Percentiles rank a stretch among this genome's conserved stretches.
These are phyloP conservation scores for Hexamita inflata DNA, from an alignment of 208 protist genomes.

Conservation along the genomic window DNA sequence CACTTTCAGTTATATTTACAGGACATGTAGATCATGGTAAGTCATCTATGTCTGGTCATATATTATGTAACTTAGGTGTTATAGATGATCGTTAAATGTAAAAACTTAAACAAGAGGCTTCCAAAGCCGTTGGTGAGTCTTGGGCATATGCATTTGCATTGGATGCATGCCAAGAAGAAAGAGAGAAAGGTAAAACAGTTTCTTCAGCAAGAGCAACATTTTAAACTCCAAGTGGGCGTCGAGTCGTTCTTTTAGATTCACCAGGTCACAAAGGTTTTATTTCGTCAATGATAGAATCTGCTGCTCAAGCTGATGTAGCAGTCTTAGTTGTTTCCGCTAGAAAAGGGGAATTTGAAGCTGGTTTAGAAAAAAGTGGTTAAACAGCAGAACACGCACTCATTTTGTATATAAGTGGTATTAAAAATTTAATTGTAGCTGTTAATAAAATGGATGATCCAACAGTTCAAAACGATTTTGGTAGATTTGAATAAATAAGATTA, in stretches of 20 bases:
- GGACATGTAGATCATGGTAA: conserved; percentile 39
- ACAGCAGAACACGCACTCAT: conserved; percentile 29
- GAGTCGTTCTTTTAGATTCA: conserved; percentile 25
- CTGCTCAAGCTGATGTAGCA: conserved; percentile 35
- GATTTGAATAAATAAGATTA: conserved; percentile 36
- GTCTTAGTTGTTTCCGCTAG: conserved; percentile 35
- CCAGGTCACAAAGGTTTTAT: conserved; percentile 35
- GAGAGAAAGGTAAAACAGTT: conserved; percentile 36
- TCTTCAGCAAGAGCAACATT: conserved; percentile 29
- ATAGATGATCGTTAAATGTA: conserved; percentile 29
- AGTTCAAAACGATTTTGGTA: conserved; percentile 15
- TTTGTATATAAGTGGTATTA: conserved; percentile 30
- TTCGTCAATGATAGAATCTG: conserved; percentile 26
- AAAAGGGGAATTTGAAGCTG: conserved; percentile 40
- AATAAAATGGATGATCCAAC: conserved; percentile 42
- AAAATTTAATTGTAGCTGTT: conserved; percentile 29
- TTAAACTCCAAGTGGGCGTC: background rate
- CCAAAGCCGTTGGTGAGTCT: conserved; percentile 1
- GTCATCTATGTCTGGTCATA: conserved; percentile 32
- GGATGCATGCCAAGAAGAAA: conserved; percentile 31
- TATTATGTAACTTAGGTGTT: conserved; percentile 6
- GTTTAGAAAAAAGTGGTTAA: conserved; percentile 33
- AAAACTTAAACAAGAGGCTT: conserved; percentile 32
- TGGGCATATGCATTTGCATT: conserved; percentile 38
- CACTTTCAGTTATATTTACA: conserved; percentile 32